Conservation (phyloP, 2,329 filamentous ascomycete species). For the Triangularia verruculosa region DNA sequence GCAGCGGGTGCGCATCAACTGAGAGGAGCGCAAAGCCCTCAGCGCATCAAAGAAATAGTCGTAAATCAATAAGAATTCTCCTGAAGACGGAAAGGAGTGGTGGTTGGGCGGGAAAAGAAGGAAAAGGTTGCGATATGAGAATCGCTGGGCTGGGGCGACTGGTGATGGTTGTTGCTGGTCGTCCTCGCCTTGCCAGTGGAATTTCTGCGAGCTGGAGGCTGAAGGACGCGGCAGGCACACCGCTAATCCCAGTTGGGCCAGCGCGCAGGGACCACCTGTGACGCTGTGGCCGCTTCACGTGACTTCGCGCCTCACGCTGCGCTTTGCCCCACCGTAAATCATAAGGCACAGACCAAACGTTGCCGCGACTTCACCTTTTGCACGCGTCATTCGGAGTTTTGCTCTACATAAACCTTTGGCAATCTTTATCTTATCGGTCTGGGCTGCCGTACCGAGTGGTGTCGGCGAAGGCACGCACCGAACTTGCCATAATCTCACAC, state of each 20-base stretch:
- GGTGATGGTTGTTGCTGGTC: constrained; percentile 5
- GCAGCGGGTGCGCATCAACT: constrained; percentile 26
- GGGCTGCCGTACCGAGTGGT: too few species aligned
- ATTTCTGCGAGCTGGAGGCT: constrained; percentile 23
- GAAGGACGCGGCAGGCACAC: constrained; percentile 21
- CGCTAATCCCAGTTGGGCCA: not conserved
- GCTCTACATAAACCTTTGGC: too few species aligned
- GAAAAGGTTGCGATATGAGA: constrained; percentile 3
- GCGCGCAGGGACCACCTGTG: not conserved
- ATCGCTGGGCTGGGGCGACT: constrained; percentile 10
- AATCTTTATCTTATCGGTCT: too few species aligned
- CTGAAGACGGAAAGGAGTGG: not conserved
- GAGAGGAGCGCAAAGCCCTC: constrained; percentile 16
- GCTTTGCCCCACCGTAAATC: not conserved
- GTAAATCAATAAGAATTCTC: not conserved
- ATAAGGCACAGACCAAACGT: not conserved
- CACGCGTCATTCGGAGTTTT: too few species aligned
- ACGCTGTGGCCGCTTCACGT: not conserved
- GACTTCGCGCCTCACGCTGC: not conserved
- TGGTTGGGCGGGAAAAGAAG: constrained; percentile 4
- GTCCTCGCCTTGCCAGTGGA: constrained; percentile 5
- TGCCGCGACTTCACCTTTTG: not conserved
- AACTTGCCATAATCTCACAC: too few species aligned
- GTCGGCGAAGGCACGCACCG: too few species aligned
- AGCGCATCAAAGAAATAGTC: constrained; percentile 18